Percentiles rank a stretch among this genome's conserved stretches.
Evolutionary conservation across 208 protist species (phyloP).

Genomic region (Crithidia sp.): DNA sequence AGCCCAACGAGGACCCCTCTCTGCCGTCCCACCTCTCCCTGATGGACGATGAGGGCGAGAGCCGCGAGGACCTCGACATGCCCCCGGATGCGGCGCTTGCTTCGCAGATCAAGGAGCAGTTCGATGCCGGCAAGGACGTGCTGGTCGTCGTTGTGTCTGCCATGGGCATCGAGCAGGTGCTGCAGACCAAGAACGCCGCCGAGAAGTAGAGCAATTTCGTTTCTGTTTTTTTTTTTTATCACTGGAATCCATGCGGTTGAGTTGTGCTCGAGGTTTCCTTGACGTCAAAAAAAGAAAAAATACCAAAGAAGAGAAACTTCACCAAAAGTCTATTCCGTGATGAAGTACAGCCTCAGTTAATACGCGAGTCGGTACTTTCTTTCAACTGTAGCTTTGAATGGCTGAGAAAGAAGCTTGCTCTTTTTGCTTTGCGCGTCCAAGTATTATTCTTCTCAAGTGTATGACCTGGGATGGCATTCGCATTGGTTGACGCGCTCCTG

Average conservation of each 20-base stretch:
- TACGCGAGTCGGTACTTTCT: too few species aligned
- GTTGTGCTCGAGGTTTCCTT: background rate
- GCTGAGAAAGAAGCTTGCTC: too few species aligned
- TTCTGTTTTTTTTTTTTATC: background rate
- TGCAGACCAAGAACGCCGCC: conserved; percentile 93
- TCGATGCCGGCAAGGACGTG: conserved; percentile 94
- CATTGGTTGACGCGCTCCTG: too few species aligned
- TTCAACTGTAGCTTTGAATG: too few species aligned
- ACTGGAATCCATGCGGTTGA: background rate
- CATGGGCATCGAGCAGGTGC: conserved; percentile 95
- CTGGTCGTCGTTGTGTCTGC: conserved; percentile 94
- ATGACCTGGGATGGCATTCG: too few species aligned
- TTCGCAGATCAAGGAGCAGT: conserved; percentile 90
- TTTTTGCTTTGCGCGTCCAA: too few species aligned
- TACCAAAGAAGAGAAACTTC: background rate
- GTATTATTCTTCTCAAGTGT: too few species aligned
- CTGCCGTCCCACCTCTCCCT: conserved; percentile 84
- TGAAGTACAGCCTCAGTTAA: too few species aligned
- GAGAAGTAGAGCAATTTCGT: conserved; percentile 53
- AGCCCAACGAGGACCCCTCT: conserved; percentile 86
- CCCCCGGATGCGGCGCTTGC: conserved; percentile 92
- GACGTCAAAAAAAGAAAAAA: background rate
- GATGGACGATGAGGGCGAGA: conserved; percentile 93
- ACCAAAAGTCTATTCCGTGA: too few species aligned
- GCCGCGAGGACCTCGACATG: conserved; percentile 95